Conservation (phyloP, 345 rosid species). For the Excoecaria cochinchinensis region DNA sequence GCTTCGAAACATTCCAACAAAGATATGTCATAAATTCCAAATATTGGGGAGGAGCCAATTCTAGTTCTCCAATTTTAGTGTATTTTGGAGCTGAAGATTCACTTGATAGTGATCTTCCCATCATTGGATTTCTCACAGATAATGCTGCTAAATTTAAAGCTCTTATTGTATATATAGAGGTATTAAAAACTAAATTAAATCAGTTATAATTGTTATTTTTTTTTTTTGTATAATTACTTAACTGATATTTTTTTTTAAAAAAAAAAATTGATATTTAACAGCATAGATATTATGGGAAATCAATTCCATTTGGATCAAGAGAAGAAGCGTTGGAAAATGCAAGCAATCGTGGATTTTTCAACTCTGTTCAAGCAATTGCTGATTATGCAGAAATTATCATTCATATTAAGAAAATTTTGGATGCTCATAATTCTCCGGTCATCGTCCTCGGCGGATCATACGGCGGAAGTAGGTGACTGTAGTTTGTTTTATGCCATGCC, state of each 20-base stretch:
- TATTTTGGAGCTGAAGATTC: constrained; percentile 39
- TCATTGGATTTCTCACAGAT: constrained; percentile 32
- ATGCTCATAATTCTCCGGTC: constrained; percentile 48
- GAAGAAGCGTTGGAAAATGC: constrained; percentile 46
- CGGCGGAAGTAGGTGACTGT: constrained; percentile 58
- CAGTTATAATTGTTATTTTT: not conserved
- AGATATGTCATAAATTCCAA: constrained; percentile 35
- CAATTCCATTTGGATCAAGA: constrained; percentile 13
- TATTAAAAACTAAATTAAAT: constrained; percentile 11
- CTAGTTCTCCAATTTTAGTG: constrained; percentile 37
- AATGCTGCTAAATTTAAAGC: constrained; percentile 34
- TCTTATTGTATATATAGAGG: constrained; percentile 43
- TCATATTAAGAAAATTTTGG: constrained; percentile 38
- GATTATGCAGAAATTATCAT: constrained; percentile 57
- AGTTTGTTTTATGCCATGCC: not conserved
- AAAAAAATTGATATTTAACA: not conserved
- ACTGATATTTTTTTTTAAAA: not conserved
- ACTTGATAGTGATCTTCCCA: not conserved
- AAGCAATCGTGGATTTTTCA: constrained; percentile 51
- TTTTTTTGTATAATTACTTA: no score
- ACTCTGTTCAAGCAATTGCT: constrained; percentile 55
- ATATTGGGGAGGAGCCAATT: constrained; percentile 41
- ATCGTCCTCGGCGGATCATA: constrained; percentile 72
- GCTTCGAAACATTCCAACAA: constrained; percentile 38
- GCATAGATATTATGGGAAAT: not conserved